Evolutionary conservation across 164 flowering plant genomes (phyloP), one percentile per base, ranked within the genome.

Genomic region (Nelumbo lutea): DNA sequence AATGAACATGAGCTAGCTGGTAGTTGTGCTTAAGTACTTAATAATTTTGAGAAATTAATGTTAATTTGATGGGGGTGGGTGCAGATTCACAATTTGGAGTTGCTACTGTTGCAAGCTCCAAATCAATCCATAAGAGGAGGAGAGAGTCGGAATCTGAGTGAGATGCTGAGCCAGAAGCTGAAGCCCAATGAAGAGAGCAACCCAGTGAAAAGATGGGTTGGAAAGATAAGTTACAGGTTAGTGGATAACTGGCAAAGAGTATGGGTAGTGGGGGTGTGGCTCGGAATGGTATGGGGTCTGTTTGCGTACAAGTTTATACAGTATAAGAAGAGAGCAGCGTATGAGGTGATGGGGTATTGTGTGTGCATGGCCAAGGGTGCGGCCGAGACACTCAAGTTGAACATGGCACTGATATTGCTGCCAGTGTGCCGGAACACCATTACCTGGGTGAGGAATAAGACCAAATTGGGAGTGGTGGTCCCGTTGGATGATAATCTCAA

Each of bases 341-440:
- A 38, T 55, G 66, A 79, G 2, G 76, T 86, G 1, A 88, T 83
- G 88, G 90, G 88, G 2, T 65, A 77, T 39, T 88, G 92, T 59
- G 87, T 88, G 0, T 79, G 82, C 75, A 66, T 77, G 13, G 92
- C 92, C 9, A 86, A 88, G 47, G 92, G 88, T 8, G 87, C 80
- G 0, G 90, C 90, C 0, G 92, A 88, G 77, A 85, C 86, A 0
- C 77, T 85, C 9, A 88, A 88, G 67, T 74, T 88, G 69, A 88
- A 88, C 77, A 88, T 88, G 92, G 92, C 92, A 3, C 70, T 88
- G 46, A 79, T 86, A 65, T 70, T 88, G n/a, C 73, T 88, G 0
- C 92, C 92, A 0, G 92, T 88, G 15, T 88, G 92, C 70, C 79
- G 92, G 48, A 86, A 86, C 76, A 88, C 90, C 68, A 82, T 88